Evolutionary conservation across 1,284 basidiomycete genomes (phyloP), one percentile per base, ranked within the genome.

Genomic region (Singerocomus inundabilis): DNA sequence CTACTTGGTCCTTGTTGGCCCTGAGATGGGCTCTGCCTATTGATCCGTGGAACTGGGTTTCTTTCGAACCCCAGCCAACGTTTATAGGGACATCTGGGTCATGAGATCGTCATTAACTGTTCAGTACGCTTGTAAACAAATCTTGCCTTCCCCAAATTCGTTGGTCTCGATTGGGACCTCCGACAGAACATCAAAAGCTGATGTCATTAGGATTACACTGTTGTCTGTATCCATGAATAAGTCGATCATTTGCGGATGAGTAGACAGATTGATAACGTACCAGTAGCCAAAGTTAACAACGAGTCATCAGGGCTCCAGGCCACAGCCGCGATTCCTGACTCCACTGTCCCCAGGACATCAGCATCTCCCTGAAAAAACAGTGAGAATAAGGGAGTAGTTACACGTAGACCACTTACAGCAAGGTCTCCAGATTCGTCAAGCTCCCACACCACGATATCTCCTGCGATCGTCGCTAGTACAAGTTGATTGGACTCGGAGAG

Each of bases 1-100:
- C 63, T 55, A 13, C 68, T 55, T 25, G 74, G 60, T 25, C 73
- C 68, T 24, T 76, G 0, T 92, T 91, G 5, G 91, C 91, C 7
- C 53, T 55, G 46, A 66, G 63, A 55, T 66, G 61, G 9, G 82
- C 75, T 68, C 98, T 99, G 28, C 97, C 97, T 5, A 94, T 77
- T 0, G 93, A 95, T 12, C 97, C 97, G 60, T 98, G 95, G 67
- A 99, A 99, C 66, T 99, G 97, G 0, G 97, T 99, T 61, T 90
- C 80, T 64, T 96, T 97, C 5, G 91, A 92, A 28, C 97, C 97
- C 97, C 97, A 99, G 9, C 97, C 97, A 48, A 98, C 91, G 59
- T 95, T 92, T 61, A 98, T 92, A 6, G 91, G 92, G 34, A 85
- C 82, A 66, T 93, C 93, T 93, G 59, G 2, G 35, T 44, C 40